phyloP scores from a whole-genome alignment of 2,329 filamentous ascomycete genomes.

The Alternaria infectoria region DNA sequence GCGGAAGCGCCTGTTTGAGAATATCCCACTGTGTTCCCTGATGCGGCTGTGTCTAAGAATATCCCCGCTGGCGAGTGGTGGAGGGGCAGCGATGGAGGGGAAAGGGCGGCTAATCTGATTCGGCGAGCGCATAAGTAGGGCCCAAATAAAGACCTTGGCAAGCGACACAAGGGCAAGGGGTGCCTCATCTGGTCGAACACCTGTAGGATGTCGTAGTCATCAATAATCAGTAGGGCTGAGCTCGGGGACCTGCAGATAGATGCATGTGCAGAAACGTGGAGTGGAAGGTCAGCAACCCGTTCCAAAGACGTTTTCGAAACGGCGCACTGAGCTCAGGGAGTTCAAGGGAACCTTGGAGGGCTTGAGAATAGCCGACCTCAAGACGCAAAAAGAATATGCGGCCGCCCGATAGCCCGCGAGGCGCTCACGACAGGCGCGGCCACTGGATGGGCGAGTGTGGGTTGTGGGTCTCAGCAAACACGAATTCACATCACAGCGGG shows the following conservation, averaged over 20 bases:
- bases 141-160: slow-evolving; percentile 37
- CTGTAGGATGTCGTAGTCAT: slow-evolving; percentile 29
- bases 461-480: slow-evolving; percentile 20
- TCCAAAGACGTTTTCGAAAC: slow-evolving; percentile 10
- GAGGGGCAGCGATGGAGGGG: slow-evolving; percentile 30
- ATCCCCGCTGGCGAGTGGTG: slow-evolving; percentile 35
- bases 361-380: slow-evolving; percentile 7
- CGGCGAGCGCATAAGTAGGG: slow-evolving; percentile 22
- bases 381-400: slow-evolving; percentile 5
- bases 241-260: slow-evolving; percentile 29
- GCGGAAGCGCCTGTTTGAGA: slow-evolving; percentile 48
- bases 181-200: slow-evolving; percentile 15
- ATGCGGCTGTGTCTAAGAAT: slow-evolving; percentile 48
- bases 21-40: slow-evolving; percentile 26
- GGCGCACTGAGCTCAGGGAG: not conserved
- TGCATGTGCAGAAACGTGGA: slow-evolving; percentile 11
- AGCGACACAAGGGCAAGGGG: slow-evolving; percentile 20
- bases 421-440: slow-evolving; percentile 24
- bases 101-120: slow-evolving; percentile 41
- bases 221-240: slow-evolving; percentile 43
- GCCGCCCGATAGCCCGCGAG: slow-evolving; percentile 14
- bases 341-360: not conserved
- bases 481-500: slow-evolving; percentile 8
- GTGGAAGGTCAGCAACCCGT: slow-evolving; percentile 25
- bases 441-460: slow-evolving; percentile 16